These are phyloP conservation scores for Protomyces gravidus DNA, from an alignment of 1,139 yeast genomes.

Conservation along the genomic window DNA sequence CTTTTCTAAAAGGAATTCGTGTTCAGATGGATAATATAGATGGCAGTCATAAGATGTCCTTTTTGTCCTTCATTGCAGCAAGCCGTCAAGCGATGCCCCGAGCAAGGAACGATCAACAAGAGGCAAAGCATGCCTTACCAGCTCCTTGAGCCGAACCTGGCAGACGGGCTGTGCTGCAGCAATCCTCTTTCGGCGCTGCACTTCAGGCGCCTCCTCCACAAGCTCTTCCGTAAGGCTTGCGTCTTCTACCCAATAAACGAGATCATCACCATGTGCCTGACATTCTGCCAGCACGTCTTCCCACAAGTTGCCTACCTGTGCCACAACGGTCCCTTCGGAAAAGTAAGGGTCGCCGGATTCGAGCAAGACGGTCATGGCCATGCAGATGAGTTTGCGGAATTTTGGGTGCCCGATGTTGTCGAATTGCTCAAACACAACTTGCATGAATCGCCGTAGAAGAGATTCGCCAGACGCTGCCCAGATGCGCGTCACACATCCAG, in stretches of 20 bases:
- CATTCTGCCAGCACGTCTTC: slow-evolving; percentile 31
- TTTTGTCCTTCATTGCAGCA: neutral
- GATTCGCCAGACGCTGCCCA: neutral
- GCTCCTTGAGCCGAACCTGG: slow-evolving; percentile 7
- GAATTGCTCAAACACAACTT: slow-evolving; percentile 35
- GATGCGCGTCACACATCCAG: neutral
- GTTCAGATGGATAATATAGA: neutral
- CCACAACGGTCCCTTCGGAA: slow-evolving; percentile 5
- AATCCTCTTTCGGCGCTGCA: slow-evolving; percentile 13
- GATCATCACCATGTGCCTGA: slow-evolving; percentile 30
- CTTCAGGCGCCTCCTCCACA: slow-evolving; percentile 21
- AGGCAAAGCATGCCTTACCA: neutral
- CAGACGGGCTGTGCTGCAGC: slow-evolving; percentile 3
- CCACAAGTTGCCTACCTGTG: slow-evolving; percentile 29
- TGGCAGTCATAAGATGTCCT: neutral
- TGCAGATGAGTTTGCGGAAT: slow-evolving; percentile 56
- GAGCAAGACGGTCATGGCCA: slow-evolving; percentile 55
- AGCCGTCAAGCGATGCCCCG: slow-evolving; percentile 4
- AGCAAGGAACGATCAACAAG: neutral
- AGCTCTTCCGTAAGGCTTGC: slow-evolving; percentile 4
- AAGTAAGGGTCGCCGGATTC: slow-evolving; percentile 19
- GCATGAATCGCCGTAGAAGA: neutral
- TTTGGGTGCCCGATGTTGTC: slow-evolving; percentile 63
- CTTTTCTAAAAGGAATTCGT: neutral
- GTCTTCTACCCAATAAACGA: slow-evolving; percentile 29